Evolutionary conservation across 164 flowering plant genomes (phyloP).

Genomic region (Aristolochia californica): DNA sequence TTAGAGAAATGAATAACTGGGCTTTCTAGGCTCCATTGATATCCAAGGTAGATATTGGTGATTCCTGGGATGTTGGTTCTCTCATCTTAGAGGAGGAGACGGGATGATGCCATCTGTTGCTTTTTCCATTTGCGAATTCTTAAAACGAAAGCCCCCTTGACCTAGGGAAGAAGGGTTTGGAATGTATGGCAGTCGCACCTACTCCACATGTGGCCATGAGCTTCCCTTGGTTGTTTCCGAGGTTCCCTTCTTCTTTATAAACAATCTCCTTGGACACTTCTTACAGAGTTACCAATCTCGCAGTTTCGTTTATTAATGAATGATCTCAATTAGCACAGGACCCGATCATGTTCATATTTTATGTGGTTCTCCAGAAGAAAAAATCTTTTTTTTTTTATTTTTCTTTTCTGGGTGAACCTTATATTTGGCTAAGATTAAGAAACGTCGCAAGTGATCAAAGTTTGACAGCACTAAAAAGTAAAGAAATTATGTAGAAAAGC

Average conservation of each 20-base stretch:
- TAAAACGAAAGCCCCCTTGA: neutral
- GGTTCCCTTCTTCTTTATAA: neutral
- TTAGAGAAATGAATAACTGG: too few relatives aligned
- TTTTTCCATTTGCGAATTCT: neutral
- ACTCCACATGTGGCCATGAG: slow-evolving; percentile 1
- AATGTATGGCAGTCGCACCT: neutral
- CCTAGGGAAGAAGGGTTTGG: slow-evolving; percentile 1
- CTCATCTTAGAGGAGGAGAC: neutral
- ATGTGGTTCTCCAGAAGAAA: neutral
- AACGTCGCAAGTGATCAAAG: too few relatives aligned
- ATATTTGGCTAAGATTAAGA: too few relatives aligned
- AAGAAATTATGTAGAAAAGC: too few relatives aligned
- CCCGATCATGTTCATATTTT: neutral
- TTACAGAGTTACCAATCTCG: neutral
- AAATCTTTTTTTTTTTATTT: too few relatives aligned
- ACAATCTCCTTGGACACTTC: neutral
- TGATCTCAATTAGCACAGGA: too few relatives aligned
- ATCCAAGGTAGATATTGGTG: slow-evolving; percentile 1
- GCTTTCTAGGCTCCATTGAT: neutral
- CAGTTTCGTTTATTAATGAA: neutral
- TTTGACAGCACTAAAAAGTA: too few relatives aligned
- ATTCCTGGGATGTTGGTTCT: slow-evolving; percentile 1
- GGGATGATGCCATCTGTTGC: neutral
- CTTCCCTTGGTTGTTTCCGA: neutral
- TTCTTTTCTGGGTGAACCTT: too few relatives aligned